Evolutionary conservation across 2,329 filamentous ascomycete genomes (phyloP).

Genomic region (Cordyceps cateniannulata): DNA sequence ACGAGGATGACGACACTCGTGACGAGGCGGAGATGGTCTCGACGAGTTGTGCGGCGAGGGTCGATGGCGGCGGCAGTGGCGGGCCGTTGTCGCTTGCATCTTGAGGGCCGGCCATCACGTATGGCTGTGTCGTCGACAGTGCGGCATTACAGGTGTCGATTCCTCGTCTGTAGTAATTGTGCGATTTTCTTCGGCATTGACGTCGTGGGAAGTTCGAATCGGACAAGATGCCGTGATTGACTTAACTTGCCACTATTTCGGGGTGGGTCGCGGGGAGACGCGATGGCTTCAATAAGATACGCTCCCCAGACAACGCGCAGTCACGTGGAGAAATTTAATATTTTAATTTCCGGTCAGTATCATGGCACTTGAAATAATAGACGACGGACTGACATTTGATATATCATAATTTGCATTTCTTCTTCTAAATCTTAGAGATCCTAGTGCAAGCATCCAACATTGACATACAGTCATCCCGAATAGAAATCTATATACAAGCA

Average conservation of each 20-base stretch:
- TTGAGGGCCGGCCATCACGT: slow-evolving; percentile 7
- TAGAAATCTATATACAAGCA: slow-evolving; percentile 12
- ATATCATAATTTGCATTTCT: slow-evolving; percentile 3
- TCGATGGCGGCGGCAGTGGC: slow-evolving; percentile 58
- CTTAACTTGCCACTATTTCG: not conserved
- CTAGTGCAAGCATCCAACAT: not conserved
- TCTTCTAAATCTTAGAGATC: not conserved
- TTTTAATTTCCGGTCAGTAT: not conserved
- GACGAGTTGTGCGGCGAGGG: slow-evolving; percentile 80
- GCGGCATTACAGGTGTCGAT: not conserved
- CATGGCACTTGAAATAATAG: not conserved
- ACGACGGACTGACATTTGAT: not conserved
- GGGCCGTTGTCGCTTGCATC: not conserved
- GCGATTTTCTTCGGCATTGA: not conserved
- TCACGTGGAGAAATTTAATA: slow-evolving; percentile 4
- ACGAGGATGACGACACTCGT: slow-evolving; percentile 26
- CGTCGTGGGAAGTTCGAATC: not conserved
- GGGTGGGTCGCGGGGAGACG: slow-evolving; percentile 11
- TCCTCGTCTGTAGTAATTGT: not conserved
- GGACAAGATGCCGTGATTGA: not conserved
- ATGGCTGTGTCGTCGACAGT: not conserved
- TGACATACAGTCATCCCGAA: slow-evolving; percentile 6
- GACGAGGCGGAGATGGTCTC: slow-evolving; percentile 64
- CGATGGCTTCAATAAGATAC: not conserved
- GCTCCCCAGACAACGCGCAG: not conserved